These are phyloP conservation scores for Suaeda aralocaspica DNA, from an alignment of 148 eudicot genomes.

Conservation along the genomic window DNA sequence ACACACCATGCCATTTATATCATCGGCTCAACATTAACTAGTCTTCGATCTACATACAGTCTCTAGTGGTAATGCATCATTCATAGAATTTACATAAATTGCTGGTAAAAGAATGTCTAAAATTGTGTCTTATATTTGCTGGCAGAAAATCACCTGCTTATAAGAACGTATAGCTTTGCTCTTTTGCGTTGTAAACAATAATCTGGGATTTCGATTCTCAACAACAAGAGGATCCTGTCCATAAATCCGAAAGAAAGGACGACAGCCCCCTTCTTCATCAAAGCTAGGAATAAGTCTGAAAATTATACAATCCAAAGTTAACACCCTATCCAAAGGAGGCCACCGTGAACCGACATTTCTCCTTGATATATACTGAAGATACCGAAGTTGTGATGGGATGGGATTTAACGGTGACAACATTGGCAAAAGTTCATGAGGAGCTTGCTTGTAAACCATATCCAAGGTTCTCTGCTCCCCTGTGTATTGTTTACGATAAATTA, in stretches of 20 bases:
- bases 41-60: not conserved
- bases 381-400: constrained; percentile 80
- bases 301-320: constrained; percentile 74
- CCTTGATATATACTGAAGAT: constrained; percentile 84
- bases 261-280: constrained; percentile 63
- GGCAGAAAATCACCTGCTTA: constrained; percentile 59
- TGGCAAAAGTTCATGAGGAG: constrained; percentile 75
- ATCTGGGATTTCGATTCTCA: constrained; percentile 51
- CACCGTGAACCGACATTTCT: constrained; percentile 77
- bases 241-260: constrained; percentile 74
- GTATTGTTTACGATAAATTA: constrained; percentile 69
- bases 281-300: constrained; percentile 67
- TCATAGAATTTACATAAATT: not conserved
- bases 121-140: not conserved
- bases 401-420: constrained; percentile 66
- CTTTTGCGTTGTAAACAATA: constrained; percentile 55
- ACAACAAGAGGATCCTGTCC: constrained; percentile 65
- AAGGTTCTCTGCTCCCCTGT: constrained; percentile 79
- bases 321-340: constrained; percentile 80
- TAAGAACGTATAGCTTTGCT: constrained; percentile 58
- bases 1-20: not conserved
- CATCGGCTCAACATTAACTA: not conserved
- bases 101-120: not conserved
- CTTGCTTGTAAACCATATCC: constrained; percentile 91
- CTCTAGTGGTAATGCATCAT: not conserved